Evolutionary conservation across 2,329 filamentous ascomycete genomes (phyloP), one percentile per base, ranked within the genome.

Genomic region (Leptoxyphium fumago): DNA sequence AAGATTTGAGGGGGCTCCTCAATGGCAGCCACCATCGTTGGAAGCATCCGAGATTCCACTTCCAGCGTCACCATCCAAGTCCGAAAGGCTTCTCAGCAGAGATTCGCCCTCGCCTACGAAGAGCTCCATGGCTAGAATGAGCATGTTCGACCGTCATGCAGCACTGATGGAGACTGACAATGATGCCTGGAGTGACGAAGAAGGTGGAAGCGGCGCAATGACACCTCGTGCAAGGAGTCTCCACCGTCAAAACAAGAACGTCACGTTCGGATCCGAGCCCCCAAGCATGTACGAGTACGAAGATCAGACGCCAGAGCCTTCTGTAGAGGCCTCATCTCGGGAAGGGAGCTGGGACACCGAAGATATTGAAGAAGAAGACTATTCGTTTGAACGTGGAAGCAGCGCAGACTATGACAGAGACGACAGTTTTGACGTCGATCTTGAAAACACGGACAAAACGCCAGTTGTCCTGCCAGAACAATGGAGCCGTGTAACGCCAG

Each of bases 271-370:
- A 64, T 83, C 82, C 32, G 87, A 85, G 2, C 89, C 89, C 17
- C 91, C 91, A 18, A 84, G 94, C 60, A 75, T 98, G 56, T 94
- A 96, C 60, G 91, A 98, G 65, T 98, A 96, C 62, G 91, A 96
- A 65, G 88, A 95, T 83, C 84, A 86, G 29, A 98, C 91, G 2
- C 91, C 91, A 10, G 91, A 95, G 58, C 77, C 93, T n/a, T 95
- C 89, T 1, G 53, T 61, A 5, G 94, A 88, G 0, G 73, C 93
- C 18, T 85, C 84, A 21, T 96, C 89, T 10, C 82, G 89, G 8
- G 86, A 95, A 57, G 86, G 87, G 38, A 96, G 89, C 66, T 95
- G 84, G 61, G 88, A 95, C 49, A 89, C 85, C 0, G 70, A 70
- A 2, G 78, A 84, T 29, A 78, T 82, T 21, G 80, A 83, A 14